Evolutionary conservation across 2,329 filamentous ascomycete genomes (phyloP).

Genomic region (Botrytis elliptica): DNA sequence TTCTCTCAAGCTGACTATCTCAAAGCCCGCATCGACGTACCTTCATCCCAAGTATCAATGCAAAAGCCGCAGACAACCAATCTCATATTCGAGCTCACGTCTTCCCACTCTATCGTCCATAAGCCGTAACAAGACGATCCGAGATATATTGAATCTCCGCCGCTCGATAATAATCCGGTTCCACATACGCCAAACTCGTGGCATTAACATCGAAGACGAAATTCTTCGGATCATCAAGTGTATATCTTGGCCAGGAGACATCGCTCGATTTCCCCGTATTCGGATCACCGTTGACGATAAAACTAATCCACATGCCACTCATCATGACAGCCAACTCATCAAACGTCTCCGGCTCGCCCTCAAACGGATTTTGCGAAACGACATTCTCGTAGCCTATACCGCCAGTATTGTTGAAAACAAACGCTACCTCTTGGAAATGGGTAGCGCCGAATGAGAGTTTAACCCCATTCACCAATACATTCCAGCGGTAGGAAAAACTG

Average conservation of each 20-base stretch:
- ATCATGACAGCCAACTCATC: slow-evolving; percentile 28
- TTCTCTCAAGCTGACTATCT: background rate
- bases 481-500: slow-evolving; percentile 62
- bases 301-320: slow-evolving; percentile 32
- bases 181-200: slow-evolving; percentile 42
- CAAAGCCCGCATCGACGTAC: background rate
- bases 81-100: background rate
- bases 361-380: slow-evolving; percentile 27
- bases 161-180: slow-evolving; percentile 47
- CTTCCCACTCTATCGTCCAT: background rate
- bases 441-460: slow-evolving; percentile 46
- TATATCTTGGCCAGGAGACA: slow-evolving; percentile 47
- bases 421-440: slow-evolving; percentile 51
- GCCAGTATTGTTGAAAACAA: slow-evolving; percentile 39
- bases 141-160: slow-evolving; percentile 23
- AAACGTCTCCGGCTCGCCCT: slow-evolving; percentile 25
- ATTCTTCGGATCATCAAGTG: slow-evolving; percentile 41
- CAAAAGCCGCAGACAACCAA: background rate
- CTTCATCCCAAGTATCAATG: background rate
- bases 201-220: slow-evolving; percentile 50
- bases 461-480: slow-evolving; percentile 50
- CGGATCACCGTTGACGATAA: slow-evolving; percentile 29
- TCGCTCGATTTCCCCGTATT: slow-evolving; percentile 24
- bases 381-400: slow-evolving; percentile 33
- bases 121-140: slow-evolving; percentile 4